Evolutionary conservation across 108 stramenopile genomes (phyloP), one percentile per base, ranked within the genome.

Genomic region (Conticribra guillardii): DNA sequence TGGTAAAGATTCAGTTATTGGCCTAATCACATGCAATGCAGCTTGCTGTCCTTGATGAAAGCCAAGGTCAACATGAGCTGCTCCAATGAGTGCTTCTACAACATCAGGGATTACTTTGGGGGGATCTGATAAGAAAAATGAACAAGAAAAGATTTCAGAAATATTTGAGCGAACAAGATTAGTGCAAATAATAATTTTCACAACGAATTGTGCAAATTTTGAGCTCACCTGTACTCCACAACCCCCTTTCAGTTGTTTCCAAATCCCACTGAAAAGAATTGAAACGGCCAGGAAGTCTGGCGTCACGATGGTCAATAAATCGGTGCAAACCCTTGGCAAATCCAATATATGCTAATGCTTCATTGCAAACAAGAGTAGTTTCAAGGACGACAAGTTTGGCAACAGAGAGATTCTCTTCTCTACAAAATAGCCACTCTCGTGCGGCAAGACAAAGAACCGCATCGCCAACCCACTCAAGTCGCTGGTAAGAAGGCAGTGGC

Each of bases 401-500:
- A 0, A 84, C 56, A 11, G 50, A 29, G 31, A 76, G 15, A 4
- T 58, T 45, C 8, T 46, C 48, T 23, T 76, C 69, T 7, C 70
- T 62, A 0, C 64, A 41, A 41, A 58, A 89, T 4, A 89, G 67
- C 85, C 85, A 85, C 51, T 80, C 74, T 32, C 88, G 76, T 19
- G 71, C 59, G 7, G 73, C 69, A 30, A 89, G 71, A 47, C 84
- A 89, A 11, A 89, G 65, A n/a, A 86, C 84, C 22, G 85, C 84
- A 51, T 89, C 88, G 17, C 88, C 88, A 50, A 86, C 69, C 88
- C 88, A 89, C 62, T 89, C 88, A 4, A 89, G 70, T 45, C 79
- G 54, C 54, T 89, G 83, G 49, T 85, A 89, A 1, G 83, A 84
- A 2, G 88, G 81, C 18, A 84, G 84, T 47, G 68, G 54, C 28